A percentile compares a stretch with the other conserved stretches of the same genome.
Evolutionary conservation across 495 filamentous ascomycete genomes (phyloP).

Genomic region (Massariosphaeria phaeospora): DNA sequence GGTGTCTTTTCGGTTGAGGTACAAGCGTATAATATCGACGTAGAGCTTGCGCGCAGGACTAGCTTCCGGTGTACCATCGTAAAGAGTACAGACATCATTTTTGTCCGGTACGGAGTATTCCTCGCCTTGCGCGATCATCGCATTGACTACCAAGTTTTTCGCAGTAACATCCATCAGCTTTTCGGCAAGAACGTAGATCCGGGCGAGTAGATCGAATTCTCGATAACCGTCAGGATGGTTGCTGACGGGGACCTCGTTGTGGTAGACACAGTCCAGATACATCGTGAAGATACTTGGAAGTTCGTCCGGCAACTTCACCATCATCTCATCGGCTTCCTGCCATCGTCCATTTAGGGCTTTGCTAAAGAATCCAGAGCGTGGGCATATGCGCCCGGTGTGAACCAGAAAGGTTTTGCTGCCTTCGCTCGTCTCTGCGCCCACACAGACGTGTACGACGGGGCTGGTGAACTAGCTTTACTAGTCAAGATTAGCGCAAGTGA

Average conservation of each 20-base stretch:
- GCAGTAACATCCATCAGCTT: background rate
- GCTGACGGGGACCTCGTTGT: background rate
- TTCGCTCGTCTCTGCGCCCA: background rate
- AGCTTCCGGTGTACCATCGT: background rate
- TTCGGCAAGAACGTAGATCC: conserved; percentile 12
- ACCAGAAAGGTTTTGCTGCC: conserved; percentile 1
- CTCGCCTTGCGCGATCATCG: background rate
- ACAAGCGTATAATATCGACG: background rate
- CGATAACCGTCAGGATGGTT: background rate
- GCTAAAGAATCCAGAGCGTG: conserved; percentile 11
- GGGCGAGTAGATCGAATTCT: background rate
- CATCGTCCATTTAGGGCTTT: conserved; percentile 15
- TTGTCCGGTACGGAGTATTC: background rate
- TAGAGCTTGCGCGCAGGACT: background rate
- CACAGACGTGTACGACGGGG: background rate
- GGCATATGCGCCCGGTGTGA: conserved; percentile 9
- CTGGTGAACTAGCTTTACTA: background rate
- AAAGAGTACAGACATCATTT: background rate
- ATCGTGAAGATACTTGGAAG: background rate
- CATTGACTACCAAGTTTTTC: conserved; percentile 6
- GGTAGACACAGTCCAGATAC: conserved; percentile 11
- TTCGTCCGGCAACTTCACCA: background rate
- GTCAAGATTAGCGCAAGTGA: background rate
- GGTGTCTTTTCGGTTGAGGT: no score
- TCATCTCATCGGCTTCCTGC: background rate